Percentiles rank a stretch among this genome's conserved stretches.
Conservation (phyloP, 2,329 filamentous ascomycete species). For the Paramyrothecium sp. region DNA sequence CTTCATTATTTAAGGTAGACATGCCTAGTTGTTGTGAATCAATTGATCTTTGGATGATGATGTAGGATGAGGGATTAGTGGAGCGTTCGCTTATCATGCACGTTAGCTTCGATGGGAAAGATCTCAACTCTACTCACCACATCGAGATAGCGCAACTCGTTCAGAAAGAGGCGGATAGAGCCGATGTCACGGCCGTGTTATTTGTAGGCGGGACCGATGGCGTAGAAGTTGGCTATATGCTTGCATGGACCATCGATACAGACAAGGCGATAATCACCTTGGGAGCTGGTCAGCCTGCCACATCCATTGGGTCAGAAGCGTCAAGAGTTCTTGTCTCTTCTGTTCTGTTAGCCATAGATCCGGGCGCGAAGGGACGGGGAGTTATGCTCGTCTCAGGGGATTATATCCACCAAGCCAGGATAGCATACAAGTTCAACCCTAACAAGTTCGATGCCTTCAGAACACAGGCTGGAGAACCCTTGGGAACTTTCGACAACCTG, state of each 20-base stretch:
- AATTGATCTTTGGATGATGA: no score
- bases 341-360: conserved; percentile 40
- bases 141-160: neutral
- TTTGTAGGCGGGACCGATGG: neutral
- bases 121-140: neutral
- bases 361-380: conserved; percentile 45
- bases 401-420: conserved; percentile 54
- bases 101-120: neutral
- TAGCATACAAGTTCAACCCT: conserved; percentile 59
- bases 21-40: no score
- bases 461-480: conserved; percentile 52
- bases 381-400: conserved; percentile 61
- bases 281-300: neutral
- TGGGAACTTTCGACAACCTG: conserved; percentile 57
- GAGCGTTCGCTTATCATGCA: no score
- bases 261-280: neutral
- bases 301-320: neutral
- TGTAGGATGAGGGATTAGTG: no score
- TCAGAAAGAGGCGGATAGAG: neutral
- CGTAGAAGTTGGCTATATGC: neutral
- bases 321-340: neutral
- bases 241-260: neutral
- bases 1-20: no score
- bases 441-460: conserved; percentile 62
- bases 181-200: neutral